phyloP scores from a whole-genome alignment of 257 asterid species.

The Solanum sitiens region DNA sequence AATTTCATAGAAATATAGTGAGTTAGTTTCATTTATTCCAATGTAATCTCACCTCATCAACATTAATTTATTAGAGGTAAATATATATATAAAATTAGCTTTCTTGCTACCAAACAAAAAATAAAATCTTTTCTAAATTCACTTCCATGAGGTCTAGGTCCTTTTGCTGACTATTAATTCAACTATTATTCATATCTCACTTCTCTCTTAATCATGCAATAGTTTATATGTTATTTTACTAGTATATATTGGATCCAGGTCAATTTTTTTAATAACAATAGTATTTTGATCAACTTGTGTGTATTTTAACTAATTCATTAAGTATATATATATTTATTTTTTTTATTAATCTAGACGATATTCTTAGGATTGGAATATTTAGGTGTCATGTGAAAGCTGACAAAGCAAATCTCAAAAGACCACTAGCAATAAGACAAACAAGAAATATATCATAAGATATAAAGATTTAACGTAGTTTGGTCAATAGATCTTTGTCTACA shows the following conservation, averaged over 20 bases:
- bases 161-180: neutral
- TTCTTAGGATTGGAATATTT: too few species aligned
- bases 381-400: too few species aligned
- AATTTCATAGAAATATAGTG: neutral
- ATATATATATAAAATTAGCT: neutral
- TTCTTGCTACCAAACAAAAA: slow-evolving; percentile 16
- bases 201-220: neutral
- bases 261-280: neutral
- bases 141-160: neutral
- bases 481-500: too few species aligned
- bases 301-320: neutral
- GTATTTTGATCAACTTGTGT: neutral
- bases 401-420: too few species aligned
- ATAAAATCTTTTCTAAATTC: neutral
- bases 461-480: too few species aligned
- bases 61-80: neutral
- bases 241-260: neutral
- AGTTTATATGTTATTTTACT: neutral
- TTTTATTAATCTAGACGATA: neutral
- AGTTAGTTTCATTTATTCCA: neutral
- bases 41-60: neutral
- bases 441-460: too few species aligned
- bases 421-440: too few species aligned
- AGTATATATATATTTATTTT: neutral
- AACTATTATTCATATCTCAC: neutral